phyloP scores from a whole-genome alignment of 2,329 filamentous ascomycete species.

The Zymoseptoria crescenta region DNA sequence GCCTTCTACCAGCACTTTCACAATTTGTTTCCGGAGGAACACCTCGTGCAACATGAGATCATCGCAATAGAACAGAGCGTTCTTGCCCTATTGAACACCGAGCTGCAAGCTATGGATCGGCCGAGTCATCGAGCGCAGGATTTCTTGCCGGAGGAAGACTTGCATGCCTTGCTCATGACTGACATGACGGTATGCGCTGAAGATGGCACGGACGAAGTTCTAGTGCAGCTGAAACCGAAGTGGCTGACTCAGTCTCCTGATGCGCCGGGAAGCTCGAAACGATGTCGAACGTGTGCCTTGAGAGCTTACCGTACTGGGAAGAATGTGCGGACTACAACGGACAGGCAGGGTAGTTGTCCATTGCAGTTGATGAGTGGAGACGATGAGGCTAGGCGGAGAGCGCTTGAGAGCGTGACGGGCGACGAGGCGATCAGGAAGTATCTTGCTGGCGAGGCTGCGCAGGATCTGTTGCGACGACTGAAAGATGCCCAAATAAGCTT shows the following conservation, averaged over 20 bases:
- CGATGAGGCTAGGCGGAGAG: slow-evolving; percentile 15
- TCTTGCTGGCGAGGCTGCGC: slow-evolving; percentile 24
- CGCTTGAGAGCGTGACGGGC: slow-evolving; percentile 19
- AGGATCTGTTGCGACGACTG: slow-evolving; percentile 32
- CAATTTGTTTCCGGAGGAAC: slow-evolving; percentile 23
- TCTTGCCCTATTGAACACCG: slow-evolving; percentile 17
- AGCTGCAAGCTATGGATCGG: slow-evolving; percentile 16
- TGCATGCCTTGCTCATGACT: slow-evolving; percentile 27
- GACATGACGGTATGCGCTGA: slow-evolving; percentile 27
- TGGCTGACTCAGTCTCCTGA: slow-evolving; percentile 42
- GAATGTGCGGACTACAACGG: slow-evolving; percentile 23
- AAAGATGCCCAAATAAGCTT: slow-evolving; percentile 30
- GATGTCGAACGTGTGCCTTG: slow-evolving; percentile 42
- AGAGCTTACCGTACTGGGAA: slow-evolving; percentile 29
- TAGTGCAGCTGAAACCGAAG: slow-evolving; percentile 41
- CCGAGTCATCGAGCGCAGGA: slow-evolving; percentile 21
- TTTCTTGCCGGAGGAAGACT: slow-evolving; percentile 21
- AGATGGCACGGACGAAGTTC: slow-evolving; percentile 17
- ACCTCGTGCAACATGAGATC: slow-evolving; percentile 26
- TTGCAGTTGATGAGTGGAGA: slow-evolving; percentile 32
- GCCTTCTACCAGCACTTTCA: slow-evolving; percentile 22
- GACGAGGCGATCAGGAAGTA: slow-evolving; percentile 20
- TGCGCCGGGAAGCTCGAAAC: slow-evolving; percentile 32
- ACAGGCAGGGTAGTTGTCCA: slow-evolving; percentile 32
- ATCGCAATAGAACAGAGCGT: slow-evolving; percentile 19